Evolutionary conservation across 2,329 filamentous ascomycete genomes (phyloP).

Genomic region (Colletotrichum tropicicola): DNA sequence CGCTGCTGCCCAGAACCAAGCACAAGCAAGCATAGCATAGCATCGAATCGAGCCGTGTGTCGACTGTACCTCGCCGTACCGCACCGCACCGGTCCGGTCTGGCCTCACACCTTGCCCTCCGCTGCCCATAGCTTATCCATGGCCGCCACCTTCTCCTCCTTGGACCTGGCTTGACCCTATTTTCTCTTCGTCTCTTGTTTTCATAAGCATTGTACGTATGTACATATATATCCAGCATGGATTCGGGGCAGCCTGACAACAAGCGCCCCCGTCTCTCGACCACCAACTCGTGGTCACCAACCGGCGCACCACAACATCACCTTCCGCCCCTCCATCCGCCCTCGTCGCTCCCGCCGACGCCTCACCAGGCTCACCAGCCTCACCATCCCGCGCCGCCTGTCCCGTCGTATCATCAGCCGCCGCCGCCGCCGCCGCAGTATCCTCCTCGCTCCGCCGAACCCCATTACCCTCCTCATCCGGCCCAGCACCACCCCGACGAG

Average conservation of each 20-base stretch:
- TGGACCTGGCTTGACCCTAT: slow-evolving; percentile 34
- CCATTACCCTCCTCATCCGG: slow-evolving; percentile 44
- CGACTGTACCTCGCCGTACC: not conserved
- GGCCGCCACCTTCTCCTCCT: slow-evolving; percentile 34
- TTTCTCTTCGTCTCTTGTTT: slow-evolving; percentile 32
- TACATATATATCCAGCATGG: slow-evolving; percentile 64
- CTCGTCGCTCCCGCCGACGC: slow-evolving; percentile 47
- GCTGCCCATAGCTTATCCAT: slow-evolving; percentile 45
- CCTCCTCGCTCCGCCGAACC: slow-evolving; percentile 46
- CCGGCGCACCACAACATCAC: slow-evolving; percentile 52
- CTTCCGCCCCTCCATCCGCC: slow-evolving; percentile 57
- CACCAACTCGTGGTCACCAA: slow-evolving; percentile 52
- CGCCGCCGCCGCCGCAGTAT: slow-evolving; percentile 33
- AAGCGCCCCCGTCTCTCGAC: slow-evolving; percentile 66
- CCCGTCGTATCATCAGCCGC: slow-evolving; percentile 45
- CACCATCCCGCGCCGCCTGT: slow-evolving; percentile 47
- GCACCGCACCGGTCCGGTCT: slow-evolving; percentile 3
- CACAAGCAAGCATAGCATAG: slow-evolving; percentile 17
- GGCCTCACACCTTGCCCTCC: slow-evolving; percentile 17
- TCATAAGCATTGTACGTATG: slow-evolving; percentile 41
- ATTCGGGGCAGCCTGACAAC: slow-evolving; percentile 64
- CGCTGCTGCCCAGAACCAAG: not conserved
- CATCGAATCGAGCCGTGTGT: no score
- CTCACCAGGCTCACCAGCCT: slow-evolving; percentile 43
- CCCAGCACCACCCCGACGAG: slow-evolving; percentile 49